These are phyloP conservation scores for Trichomonascus vanleenenianus DNA, from an alignment of 805 yeast species.

Conservation along the genomic window DNA sequence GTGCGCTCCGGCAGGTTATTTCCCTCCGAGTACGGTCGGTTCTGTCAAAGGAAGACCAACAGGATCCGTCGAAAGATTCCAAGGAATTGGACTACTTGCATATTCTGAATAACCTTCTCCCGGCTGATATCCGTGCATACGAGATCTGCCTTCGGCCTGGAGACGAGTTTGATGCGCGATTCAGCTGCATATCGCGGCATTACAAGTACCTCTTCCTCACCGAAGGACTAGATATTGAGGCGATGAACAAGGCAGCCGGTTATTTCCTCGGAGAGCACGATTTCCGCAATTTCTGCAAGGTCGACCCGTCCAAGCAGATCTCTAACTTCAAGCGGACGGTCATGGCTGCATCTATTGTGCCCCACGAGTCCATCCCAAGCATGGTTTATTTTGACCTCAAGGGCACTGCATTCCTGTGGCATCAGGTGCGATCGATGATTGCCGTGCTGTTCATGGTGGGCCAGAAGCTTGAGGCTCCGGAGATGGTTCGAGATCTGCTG, in stretches of 20 bases:
- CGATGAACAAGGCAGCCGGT: conserved; percentile 63
- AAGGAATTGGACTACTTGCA: conserved; percentile 71
- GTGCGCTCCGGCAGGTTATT: conserved; percentile 93
- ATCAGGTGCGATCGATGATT: conserved; percentile 94
- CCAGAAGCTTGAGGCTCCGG: conserved; percentile 59
- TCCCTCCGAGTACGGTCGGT: conserved; percentile 69
- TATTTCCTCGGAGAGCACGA: conserved; percentile 71
- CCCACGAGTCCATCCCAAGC: conserved; percentile 25
- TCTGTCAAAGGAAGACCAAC: conserved; percentile 55
- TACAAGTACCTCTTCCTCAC: conserved; percentile 66
- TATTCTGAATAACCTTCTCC: conserved; percentile 68
- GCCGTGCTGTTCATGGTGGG: conserved; percentile 77
- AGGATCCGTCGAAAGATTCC: conserved; percentile 45
- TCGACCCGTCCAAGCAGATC: conserved; percentile 92
- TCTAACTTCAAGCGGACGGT: conserved; percentile 67
- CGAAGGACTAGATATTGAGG: conserved; percentile 46
- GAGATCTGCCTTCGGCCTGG: conserved; percentile 82
- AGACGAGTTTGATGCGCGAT: conserved; percentile 76
- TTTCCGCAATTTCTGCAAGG: conserved; percentile 88
- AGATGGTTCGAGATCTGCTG: conserved; percentile 49
- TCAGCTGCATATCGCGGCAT: conserved; percentile 80
- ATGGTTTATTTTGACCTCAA: conserved; percentile 64
- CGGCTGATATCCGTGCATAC: conserved; percentile 76
- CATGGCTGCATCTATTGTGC: conserved; percentile 40
- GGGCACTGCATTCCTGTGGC: conserved; percentile 95